These are phyloP conservation scores for Oryza meridionalis DNA, from an alignment of 176 grass and related monocot genomes.

Conservation along the genomic window DNA sequence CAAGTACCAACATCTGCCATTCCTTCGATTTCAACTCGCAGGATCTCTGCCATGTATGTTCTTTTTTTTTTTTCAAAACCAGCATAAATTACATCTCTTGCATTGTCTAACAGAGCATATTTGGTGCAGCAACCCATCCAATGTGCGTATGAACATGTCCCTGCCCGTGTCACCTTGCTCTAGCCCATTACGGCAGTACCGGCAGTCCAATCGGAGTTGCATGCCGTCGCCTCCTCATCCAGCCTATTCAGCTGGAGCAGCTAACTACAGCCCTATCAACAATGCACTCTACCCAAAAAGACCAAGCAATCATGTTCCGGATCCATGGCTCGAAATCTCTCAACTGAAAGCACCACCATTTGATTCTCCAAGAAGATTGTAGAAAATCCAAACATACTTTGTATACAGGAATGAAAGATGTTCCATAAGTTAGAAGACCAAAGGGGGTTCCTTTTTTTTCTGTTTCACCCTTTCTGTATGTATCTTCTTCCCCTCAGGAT, in stretches of 20 bases:
- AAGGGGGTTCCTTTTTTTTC: constrained; percentile 13
- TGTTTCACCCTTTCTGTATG: constrained; percentile 43
- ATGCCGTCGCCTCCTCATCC: constrained; percentile 89
- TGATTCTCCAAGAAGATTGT: constrained; percentile 73
- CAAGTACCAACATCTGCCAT: constrained; percentile 47
- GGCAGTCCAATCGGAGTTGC: constrained; percentile 78
- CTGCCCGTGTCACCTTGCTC: constrained; percentile 86
- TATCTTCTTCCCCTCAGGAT: constrained; percentile 42
- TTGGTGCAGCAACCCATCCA: constrained; percentile 56
- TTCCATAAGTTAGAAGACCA: constrained; percentile 42
- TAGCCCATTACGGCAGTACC: constrained; percentile 72
- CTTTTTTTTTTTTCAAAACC: background rate
- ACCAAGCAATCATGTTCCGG: constrained; percentile 43
- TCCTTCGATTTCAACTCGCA: constrained; percentile 43
- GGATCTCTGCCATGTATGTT: constrained; percentile 58
- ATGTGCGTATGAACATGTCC: constrained; percentile 69
- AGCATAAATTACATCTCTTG: background rate
- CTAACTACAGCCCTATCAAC: constrained; percentile 84
- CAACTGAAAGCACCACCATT: constrained; percentile 50
- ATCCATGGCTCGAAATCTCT: constrained; percentile 58
- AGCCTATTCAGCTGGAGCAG: constrained; percentile 82
- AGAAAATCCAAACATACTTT: constrained; percentile 29
- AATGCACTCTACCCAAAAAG: constrained; percentile 58
- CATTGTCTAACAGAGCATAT: constrained; percentile 25
- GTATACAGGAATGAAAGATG: constrained; percentile 35